Percentiles rank a stretch among this genome's conserved stretches.
phyloP scores from a whole-genome alignment of 352 stramenopile species.

The Phytopythium mirpurense region DNA sequence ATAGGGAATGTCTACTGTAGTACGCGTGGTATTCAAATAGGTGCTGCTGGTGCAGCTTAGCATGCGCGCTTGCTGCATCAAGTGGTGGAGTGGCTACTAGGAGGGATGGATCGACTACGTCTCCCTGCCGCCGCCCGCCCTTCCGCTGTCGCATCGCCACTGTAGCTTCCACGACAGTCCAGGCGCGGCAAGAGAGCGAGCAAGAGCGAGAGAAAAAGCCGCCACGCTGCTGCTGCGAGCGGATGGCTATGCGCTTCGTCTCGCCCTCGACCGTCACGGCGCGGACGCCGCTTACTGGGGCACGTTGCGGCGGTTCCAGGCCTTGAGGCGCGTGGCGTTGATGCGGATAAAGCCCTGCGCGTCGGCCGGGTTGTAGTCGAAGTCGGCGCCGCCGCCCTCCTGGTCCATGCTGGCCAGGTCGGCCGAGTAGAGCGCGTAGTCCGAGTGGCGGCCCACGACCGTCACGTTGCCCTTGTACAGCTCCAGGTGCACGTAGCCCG shows the following conservation, averaged over 20 bases:
- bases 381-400: slow-evolving; percentile 92
- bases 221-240: slow-evolving; percentile 3
- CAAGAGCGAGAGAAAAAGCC: too few relatives aligned
- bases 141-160: too few relatives aligned
- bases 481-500: slow-evolving; percentile 92
- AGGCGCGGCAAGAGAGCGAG: not conserved
- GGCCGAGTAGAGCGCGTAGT: slow-evolving; percentile 95
- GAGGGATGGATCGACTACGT: too few relatives aligned
- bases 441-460: slow-evolving; percentile 88
- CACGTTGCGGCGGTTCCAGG: slow-evolving; percentile 64
- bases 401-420: slow-evolving; percentile 98
- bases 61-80: too few relatives aligned
- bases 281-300: slow-evolving; percentile 28
- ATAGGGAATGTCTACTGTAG: too few relatives aligned
- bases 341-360: slow-evolving; percentile 99
- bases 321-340: slow-evolving; percentile 97
- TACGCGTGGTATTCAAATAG: too few relatives aligned
- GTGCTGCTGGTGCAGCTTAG: too few relatives aligned
- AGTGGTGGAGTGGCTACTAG: too few relatives aligned
- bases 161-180: not conserved
- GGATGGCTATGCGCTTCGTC: too few relatives aligned
- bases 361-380: slow-evolving; percentile 98
- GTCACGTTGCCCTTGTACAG: slow-evolving; percentile 99
- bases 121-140: too few relatives aligned
- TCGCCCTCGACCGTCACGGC: too few relatives aligned